Evolutionary conservation across 2,329 filamentous ascomycete genomes (phyloP), one percentile per base, ranked within the genome.

Genomic region (Talaromyces atroroseus): DNA sequence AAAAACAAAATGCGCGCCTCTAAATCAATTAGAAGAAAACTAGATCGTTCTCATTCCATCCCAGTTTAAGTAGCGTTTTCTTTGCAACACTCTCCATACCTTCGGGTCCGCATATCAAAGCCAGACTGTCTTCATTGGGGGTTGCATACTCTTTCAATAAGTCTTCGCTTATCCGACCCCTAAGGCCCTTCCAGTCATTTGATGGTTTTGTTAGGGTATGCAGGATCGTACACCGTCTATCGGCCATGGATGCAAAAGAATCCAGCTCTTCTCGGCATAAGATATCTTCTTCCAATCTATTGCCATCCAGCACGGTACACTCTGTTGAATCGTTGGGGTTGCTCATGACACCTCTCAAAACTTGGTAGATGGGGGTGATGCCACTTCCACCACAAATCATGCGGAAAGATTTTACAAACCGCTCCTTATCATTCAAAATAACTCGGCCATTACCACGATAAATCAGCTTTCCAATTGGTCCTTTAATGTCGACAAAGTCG

Each of bases 371-470:
- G 0, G 92, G 92, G n/a, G 92, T 96, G 65, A 96, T 88, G 0
- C 92, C 92, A n/a, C 84, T 89, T 5, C 92, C 92, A 14, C 82
- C 92, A 64, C 89, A 94, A 32, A 96, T 85, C 90, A 96, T 95
- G 67, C 88, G 78, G 70, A 96, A 90, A 12, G 80, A 81, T 52
- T 80, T 81, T 1, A 95, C 81, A 0, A 64, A 71, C 10, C 85
- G 76, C 57, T 77, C 69, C 20, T 76, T 78, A 0, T 81, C 81
- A 32, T 82, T 82, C 44, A 95, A 73, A 0, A 74, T 66, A 64
- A 88, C 90, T 1, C 71, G 60, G 0, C 91, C 90, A 0, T 76
- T 72, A 0, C 88, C 87, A 0, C 86, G 75, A 65, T 96, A 96
- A 64, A 88, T 83, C 61, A 96, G 92, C 64, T 90, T 89, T 7